Conservation (phyloP, 331 rosid species). For the Quercus tomentella region DNA sequence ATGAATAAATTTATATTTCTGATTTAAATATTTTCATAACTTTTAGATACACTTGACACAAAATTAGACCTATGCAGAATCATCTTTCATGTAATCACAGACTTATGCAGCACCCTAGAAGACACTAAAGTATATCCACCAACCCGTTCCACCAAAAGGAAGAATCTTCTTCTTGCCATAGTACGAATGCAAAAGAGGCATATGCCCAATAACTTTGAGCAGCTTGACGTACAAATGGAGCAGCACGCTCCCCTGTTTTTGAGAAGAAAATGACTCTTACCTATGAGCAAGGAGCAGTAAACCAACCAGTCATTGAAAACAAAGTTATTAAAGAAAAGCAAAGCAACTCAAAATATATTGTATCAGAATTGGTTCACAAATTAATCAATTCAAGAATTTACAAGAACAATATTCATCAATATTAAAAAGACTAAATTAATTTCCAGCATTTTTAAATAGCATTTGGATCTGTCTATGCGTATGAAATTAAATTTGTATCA, state of each 20-base stretch:
- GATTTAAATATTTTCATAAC: neutral
- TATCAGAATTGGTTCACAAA: neutral
- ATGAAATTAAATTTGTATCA: neutral
- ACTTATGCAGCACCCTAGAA: neutral
- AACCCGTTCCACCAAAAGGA: constrained; percentile 81
- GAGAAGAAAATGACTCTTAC: constrained; percentile 81
- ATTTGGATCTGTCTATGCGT: neutral
- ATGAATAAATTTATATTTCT: neutral
- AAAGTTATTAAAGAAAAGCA: constrained; percentile 4
- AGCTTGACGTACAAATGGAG: constrained; percentile 72
- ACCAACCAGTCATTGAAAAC: constrained; percentile 11
- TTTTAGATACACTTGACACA: neutral
- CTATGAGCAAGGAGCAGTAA: constrained; percentile 36
- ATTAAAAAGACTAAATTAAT: neutral
- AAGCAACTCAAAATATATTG: constrained; percentile 13
- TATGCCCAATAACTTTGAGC: constrained; percentile 67
- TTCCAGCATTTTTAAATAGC: neutral
- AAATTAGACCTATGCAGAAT: neutral
- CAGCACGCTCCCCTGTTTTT: constrained; percentile 79
- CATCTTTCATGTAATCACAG: neutral
- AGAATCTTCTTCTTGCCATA: constrained; percentile 88
- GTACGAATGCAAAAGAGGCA: constrained; percentile 80
- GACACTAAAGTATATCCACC: constrained; percentile 29
- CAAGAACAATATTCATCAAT: neutral
- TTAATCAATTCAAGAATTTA: neutral